Conservation (phyloP, 495 filamentous ascomycete species). For the Aspergillus homomorphus region DNA sequence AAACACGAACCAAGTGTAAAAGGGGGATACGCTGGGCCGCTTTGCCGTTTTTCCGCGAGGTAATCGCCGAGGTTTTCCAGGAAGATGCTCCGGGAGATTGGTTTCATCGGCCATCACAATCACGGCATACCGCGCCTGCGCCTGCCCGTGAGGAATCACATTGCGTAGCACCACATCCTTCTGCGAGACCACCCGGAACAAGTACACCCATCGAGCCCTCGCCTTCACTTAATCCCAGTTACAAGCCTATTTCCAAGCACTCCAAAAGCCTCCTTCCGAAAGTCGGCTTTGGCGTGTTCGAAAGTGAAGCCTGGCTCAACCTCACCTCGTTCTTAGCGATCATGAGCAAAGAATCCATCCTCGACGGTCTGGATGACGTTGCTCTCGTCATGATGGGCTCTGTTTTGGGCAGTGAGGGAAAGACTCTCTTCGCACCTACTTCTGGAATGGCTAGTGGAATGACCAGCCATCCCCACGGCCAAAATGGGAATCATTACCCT, state of each 20-base stretch:
- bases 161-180: neutral
- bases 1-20: neutral
- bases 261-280: neutral
- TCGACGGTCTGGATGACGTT: conserved; percentile 11
- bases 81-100: neutral
- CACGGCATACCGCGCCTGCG: neutral
- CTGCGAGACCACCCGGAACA: neutral
- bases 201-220: neutral
- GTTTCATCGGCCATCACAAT: neutral
- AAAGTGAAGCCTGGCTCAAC: conserved; percentile 9
- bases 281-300: neutral
- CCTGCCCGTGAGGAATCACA: neutral
- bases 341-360: conserved; percentile 10
- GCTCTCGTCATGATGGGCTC: conserved; percentile 6
- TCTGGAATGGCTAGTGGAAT: neutral
- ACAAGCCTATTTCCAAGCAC: neutral
- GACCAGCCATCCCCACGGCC: neutral
- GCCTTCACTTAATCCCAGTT: neutral
- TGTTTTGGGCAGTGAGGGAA: conserved; percentile 5
- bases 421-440: neutral
- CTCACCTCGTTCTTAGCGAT: conserved; percentile 13
- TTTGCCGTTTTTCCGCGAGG: neutral
- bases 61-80: neutral
- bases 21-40: neutral
- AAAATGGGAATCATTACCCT: neutral